Base-by-base conservation (phyloP, 495 filamentous ascomycete genomes). In the Aspergillus funiculosus region DNA sequence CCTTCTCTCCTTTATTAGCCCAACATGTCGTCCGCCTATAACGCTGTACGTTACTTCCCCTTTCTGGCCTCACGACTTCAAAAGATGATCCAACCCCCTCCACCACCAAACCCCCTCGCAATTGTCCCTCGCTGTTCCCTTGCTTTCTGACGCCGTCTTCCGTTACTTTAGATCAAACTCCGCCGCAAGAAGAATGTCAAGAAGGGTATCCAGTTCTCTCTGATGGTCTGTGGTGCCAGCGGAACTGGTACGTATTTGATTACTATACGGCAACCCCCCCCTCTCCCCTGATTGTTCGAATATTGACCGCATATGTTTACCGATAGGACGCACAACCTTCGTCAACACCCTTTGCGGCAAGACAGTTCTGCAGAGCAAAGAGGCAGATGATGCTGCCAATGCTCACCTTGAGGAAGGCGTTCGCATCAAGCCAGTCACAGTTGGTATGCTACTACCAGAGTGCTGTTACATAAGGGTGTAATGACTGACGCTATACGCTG, bases 121-220 rank as follows among this genome's bases (percentile, higher is more conserved):
- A 53, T 53, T 43, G 35, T 18, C 31, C 34, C 31, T 28, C 15
- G 36, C n/a, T 43, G 11, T 21, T 40, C 13, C 2, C 8, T 32
- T 19, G 11, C 9, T 17, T 26, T 27, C 7, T 2, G 11, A 22
- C 7, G 5, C 20, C n/a, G 27, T 11, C 34, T 46, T 39, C 13
- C 32, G 5, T 37, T 24, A 22, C n/a, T 55, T 47, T 70, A 89
- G 85, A 86, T 90, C 67, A 89, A 94, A 84, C 89, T 95, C 67
- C 90, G 92, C 72, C 83, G 89, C 64, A 98, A 98, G 90, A 98
- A 98, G 82, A 96, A 97, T 78, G 91, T 97, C 72, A 98, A 98
- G 85, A 98, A 97, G 84, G 92, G 92, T 55, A 96, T 98, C 61
- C 94, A 97, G 77, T 98, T 98, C 77, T 97, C 91, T 73, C 64